A percentile compares a stretch with the other conserved stretches of the same genome.
Evolutionary conservation across 768 basidiomycete genomes (phyloP).

Genomic region (Candolleomyces efflorescens): DNA sequence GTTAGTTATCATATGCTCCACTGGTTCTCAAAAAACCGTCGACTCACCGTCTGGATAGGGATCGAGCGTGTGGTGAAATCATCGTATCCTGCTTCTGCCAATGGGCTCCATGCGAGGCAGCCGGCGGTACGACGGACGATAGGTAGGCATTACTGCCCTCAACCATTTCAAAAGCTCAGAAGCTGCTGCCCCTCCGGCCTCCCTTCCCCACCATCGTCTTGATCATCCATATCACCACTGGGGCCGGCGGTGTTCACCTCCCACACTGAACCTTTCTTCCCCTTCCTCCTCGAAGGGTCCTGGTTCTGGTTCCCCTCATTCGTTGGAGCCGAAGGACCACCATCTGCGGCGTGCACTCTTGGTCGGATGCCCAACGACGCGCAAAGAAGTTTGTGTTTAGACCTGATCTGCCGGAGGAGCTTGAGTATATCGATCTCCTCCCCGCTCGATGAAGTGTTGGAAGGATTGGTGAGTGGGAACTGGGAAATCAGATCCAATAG

Average conservation of each 20-base stretch:
- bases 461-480: constrained; percentile 80
- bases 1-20: too few species aligned
- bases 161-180: not conserved
- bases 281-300: not conserved
- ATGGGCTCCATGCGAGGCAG: too few species aligned
- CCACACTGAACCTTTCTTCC: not conserved
- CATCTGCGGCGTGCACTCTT: constrained; percentile 29
- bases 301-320: not conserved
- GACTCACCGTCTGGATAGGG: too few species aligned
- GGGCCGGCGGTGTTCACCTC: not conserved
- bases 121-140: too few species aligned
- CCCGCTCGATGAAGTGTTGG: constrained; percentile 25
- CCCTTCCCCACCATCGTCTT: not conserved
- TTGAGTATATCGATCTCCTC: constrained; percentile 67
- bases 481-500: constrained; percentile 67
- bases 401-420: constrained; percentile 80
- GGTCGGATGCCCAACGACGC: constrained; percentile 68
- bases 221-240: not conserved
- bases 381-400: constrained; percentile 84
- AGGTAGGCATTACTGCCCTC: too few species aligned
- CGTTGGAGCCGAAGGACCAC: not conserved
- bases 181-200: not conserved
- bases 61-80: too few species aligned
- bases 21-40: too few species aligned
- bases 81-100: too few species aligned